Percentiles rank a stretch among this genome's conserved stretches.
Evolutionary conservation across 192 early-diverging fungal species (phyloP).

Genomic region (Umbelopsis sp.): DNA sequence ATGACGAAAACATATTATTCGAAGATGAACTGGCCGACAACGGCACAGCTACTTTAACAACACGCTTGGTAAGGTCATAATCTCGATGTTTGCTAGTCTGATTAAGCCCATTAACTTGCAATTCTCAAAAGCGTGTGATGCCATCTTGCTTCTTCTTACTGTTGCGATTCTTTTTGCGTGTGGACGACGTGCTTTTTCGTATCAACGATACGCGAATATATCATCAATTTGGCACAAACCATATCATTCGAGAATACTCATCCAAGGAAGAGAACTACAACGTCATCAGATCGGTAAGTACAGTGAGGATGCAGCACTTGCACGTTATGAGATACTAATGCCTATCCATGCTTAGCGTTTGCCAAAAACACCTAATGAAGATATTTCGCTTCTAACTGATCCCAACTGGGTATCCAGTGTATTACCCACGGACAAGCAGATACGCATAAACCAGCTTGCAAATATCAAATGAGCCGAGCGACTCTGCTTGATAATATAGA

Average conservation of each 20-base stretch:
- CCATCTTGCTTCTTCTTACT: constrained; percentile 87
- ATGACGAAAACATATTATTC: constrained; percentile 91
- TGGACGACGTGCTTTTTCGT: constrained; percentile 92
- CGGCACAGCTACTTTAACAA: constrained; percentile 79
- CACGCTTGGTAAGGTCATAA: constrained; percentile 66
- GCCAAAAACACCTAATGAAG: constrained; percentile 46
- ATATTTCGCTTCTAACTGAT: constrained; percentile 58
- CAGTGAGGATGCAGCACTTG: neutral
- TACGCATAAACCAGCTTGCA: neutral
- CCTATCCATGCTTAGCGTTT: constrained; percentile 33
- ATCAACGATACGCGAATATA: constrained; percentile 90
- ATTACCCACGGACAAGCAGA: constrained; percentile 32
- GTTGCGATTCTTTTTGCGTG: constrained; percentile 86
- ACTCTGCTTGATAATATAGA: too few species aligned
- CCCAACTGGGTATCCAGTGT: constrained; percentile 61
- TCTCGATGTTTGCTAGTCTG: neutral
- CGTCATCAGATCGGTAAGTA: constrained; percentile 57
- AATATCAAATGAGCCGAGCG: neutral
- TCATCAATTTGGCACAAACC: constrained; percentile 77
- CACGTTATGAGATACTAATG: neutral
- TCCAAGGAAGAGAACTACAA: constrained; percentile 67
- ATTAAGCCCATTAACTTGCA: constrained; percentile 6
- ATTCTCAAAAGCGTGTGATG: constrained; percentile 83
- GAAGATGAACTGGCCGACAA: constrained; percentile 98
- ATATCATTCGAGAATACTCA: constrained; percentile 73